Evolutionary conservation across 2,329 filamentous ascomycete genomes (phyloP).

Genomic region (Aspergillus flavus): DNA sequence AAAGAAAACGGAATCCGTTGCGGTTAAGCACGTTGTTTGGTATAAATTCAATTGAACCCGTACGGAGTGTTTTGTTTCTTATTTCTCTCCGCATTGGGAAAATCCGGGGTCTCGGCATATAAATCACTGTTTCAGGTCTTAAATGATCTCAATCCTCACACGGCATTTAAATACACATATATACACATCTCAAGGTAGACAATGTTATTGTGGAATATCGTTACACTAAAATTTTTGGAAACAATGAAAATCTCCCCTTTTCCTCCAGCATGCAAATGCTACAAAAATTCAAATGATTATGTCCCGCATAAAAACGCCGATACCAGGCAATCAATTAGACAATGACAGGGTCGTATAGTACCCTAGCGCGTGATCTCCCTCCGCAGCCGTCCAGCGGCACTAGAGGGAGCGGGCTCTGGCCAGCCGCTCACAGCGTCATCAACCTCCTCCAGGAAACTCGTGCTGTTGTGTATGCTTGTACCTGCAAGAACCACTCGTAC

Average conservation of each 20-base stretch:
- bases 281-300: background rate
- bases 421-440: conserved; percentile 84
- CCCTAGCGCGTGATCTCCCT: conserved; percentile 60
- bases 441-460: conserved; percentile 86
- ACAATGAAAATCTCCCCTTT: background rate
- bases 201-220: background rate
- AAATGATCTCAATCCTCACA: background rate
- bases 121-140: background rate
- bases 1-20: background rate
- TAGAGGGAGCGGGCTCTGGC: conserved; percentile 69
- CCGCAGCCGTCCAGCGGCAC: conserved; percentile 63
- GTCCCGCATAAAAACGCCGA: conserved; percentile 13
- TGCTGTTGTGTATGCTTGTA: conserved; percentile 84
- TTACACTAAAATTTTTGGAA: background rate
- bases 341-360: background rate
- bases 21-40: background rate
- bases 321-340: background rate
- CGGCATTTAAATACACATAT: background rate
- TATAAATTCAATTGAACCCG: background rate
- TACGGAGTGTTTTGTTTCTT: background rate
- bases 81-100: conserved; percentile 28
- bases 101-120: conserved; percentile 18
- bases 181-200: background rate
- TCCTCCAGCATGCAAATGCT: background rate
- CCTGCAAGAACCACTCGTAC: conserved; percentile 87